A percentile compares a stretch with the other conserved stretches of the same genome.
Evolutionary conservation across 2,329 filamentous ascomycete genomes (phyloP).

Genomic region (Calonectria pauciramosa): DNA sequence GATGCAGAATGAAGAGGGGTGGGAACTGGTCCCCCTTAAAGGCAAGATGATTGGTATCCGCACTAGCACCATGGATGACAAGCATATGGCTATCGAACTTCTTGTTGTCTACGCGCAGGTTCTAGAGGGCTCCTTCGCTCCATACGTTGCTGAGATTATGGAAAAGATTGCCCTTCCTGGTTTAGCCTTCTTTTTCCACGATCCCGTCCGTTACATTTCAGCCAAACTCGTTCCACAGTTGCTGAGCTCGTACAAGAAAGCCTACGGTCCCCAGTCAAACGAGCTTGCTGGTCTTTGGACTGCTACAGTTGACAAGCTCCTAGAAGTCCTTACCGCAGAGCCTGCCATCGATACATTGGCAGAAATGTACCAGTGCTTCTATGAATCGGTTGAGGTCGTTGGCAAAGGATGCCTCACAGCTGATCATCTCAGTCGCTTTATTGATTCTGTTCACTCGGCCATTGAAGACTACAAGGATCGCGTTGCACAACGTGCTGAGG

Average conservation of each 20-base stretch:
- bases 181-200: slow-evolving; percentile 98
- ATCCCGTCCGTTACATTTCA: slow-evolving; percentile 94
- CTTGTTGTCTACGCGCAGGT: slow-evolving; percentile 98
- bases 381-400: slow-evolving; percentile 95
- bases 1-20: slow-evolving; percentile 94
- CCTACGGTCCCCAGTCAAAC: slow-evolving; percentile 83
- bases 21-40: slow-evolving; percentile 96
- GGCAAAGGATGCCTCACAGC: slow-evolving; percentile 85
- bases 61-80: slow-evolving; percentile 96
- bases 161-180: slow-evolving; percentile 96
- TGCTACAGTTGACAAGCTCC: slow-evolving; percentile 87
- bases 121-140: slow-evolving; percentile 91
- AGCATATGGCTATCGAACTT: slow-evolving; percentile 99
- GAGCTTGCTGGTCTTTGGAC: slow-evolving; percentile 88
- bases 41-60: slow-evolving; percentile 99
- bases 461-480: slow-evolving; percentile 94
- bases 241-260: slow-evolving; percentile 93
- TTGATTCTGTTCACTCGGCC: slow-evolving; percentile 86
- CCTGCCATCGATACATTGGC: slow-evolving; percentile 96
- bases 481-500: slow-evolving; percentile 85
- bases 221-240: slow-evolving; percentile 95
- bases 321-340: slow-evolving; percentile 94
- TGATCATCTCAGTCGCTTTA: slow-evolving; percentile 88
- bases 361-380: slow-evolving; percentile 99
- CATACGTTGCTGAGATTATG: slow-evolving; percentile 93